These are phyloP conservation scores for baker's yeast (Saccharomyces cerevisiae) DNA, from an alignment of 805 yeast species.

Conservation along the genomic window DNA sequence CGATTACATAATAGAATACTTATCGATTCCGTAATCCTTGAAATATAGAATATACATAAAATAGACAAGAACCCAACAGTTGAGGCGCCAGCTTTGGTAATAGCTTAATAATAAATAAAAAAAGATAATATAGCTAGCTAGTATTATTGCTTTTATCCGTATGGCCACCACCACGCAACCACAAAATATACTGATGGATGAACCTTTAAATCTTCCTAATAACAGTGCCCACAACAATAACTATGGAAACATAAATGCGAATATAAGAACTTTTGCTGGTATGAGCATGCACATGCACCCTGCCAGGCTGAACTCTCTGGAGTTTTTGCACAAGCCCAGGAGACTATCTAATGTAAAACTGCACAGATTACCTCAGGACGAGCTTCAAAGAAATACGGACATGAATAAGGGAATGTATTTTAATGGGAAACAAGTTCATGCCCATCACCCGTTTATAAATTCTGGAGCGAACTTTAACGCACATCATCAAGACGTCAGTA, in stretches of 20 bases:
- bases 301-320: conserved; percentile 9
- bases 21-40: not conserved
- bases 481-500: not conserved
- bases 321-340: conserved; percentile 19
- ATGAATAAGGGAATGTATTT: conserved; percentile 10
- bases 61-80: not conserved
- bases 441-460: not conserved
- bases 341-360: conserved; percentile 11
- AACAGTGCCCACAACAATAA: not conserved
- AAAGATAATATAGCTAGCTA: not conserved
- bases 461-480: not conserved
- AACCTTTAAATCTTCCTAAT: not conserved
- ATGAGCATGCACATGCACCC: not conserved
- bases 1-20: not conserved
- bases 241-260: not conserved
- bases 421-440: not conserved
- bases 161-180: not conserved
- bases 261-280: not conserved
- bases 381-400: conserved; percentile 18
- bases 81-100: not conserved
- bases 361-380: conserved; percentile 10
- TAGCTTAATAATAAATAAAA: not conserved
- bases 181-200: not conserved
- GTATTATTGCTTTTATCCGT: not conserved
- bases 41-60: not conserved